Base-by-base conservation (phyloP, 169 alveolate species). In the Sarcocystis neurona region DNA sequence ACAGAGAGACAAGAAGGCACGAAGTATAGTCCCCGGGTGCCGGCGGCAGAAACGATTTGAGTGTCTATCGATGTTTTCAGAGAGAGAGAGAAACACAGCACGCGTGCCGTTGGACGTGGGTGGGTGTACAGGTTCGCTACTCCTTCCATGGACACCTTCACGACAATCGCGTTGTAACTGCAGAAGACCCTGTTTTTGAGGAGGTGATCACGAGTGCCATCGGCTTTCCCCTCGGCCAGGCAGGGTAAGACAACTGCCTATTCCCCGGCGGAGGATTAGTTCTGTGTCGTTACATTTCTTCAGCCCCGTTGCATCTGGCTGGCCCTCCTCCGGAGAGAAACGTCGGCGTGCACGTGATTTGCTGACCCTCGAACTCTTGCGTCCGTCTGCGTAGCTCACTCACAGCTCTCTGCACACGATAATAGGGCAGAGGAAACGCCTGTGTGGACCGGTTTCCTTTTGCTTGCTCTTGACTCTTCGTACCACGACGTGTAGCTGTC, bases 131-230 rank as follows among this genome's bases (percentile, higher is more conserved):
- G 75, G 75, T 63, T 4, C 34, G 46, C 4, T 30, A 63, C 43
- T 63, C 75, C n/a, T 63, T 63, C 43, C 75, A 63, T n/a, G 75
- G 75, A 15, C 75, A 63, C 43, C 43, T 63, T 8, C 75, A 63
- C 43, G 75, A 63, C 75, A 63, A 63, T 44, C 12, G n/a, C 46
- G 75, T 63, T 20, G 43, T 63, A 0, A 39, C n/a, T 20, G 75
- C 43, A 63, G 34, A 44, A 39, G 75, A 63, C 30, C 75, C 75
- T 30, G 4, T 20, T 30, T 15, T 63, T 30, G 75, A 63, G 75
- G 46, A 63, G 34, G 75, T 63, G 46, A 44, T 63, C 43, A 63
- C 75, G 10, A 32, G 46, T 20, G 75, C 75, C 12, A 63, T 30
- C 18, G 75, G 75, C 37, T 30, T n/a, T 23, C 75, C 75, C 6